These are phyloP conservation scores for Kodamaea sagamina DNA, from an alignment of 805 yeast genomes.

Conservation along the genomic window DNA sequence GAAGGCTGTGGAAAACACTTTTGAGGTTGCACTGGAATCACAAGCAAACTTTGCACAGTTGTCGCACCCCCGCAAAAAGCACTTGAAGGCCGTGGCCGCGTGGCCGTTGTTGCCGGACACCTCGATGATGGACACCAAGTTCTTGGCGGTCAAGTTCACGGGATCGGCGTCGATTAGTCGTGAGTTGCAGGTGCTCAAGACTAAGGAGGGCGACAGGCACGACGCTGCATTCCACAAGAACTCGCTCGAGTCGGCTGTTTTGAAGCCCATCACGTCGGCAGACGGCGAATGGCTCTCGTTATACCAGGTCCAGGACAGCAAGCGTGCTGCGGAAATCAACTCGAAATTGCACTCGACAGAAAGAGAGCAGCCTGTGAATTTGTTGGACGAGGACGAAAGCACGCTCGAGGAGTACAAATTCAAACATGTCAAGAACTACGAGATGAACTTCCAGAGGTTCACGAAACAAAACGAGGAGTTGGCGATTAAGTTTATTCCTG, in stretches of 20 bases:
- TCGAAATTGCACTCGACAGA: slow-evolving; percentile 38
- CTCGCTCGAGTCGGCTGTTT: slow-evolving; percentile 58
- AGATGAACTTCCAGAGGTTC: slow-evolving; percentile 57
- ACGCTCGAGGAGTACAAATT: slow-evolving; percentile 50
- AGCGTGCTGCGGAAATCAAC: slow-evolving; percentile 26
- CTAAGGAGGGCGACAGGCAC: slow-evolving; percentile 28
- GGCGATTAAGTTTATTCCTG: slow-evolving; percentile 57
- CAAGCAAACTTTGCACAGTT: slow-evolving; percentile 43
- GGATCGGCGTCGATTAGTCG: slow-evolving; percentile 55
- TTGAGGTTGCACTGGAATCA: slow-evolving; percentile 58
- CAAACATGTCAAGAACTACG: slow-evolving; percentile 75
- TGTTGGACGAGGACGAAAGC: slow-evolving; percentile 48
- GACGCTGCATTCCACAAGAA: slow-evolving; percentile 37
- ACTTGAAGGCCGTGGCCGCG: slow-evolving; percentile 69
- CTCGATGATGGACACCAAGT: slow-evolving; percentile 82
- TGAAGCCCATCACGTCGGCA: slow-evolving; percentile 70
- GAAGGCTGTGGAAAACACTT: slow-evolving; percentile 73
- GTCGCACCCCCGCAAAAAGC: slow-evolving; percentile 77
- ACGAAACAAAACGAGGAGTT: slow-evolving; percentile 60
- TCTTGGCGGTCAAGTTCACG: slow-evolving; percentile 60
- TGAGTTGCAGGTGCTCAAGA: slow-evolving; percentile 33
- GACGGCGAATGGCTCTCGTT: slow-evolving; percentile 77
- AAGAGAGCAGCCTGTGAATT: slow-evolving; percentile 44
- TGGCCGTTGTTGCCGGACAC: slow-evolving; percentile 90
- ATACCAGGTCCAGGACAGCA: slow-evolving; percentile 33